Conservation (phyloP, 805 yeast genomes). For the Wickerhamiella lipophila region DNA sequence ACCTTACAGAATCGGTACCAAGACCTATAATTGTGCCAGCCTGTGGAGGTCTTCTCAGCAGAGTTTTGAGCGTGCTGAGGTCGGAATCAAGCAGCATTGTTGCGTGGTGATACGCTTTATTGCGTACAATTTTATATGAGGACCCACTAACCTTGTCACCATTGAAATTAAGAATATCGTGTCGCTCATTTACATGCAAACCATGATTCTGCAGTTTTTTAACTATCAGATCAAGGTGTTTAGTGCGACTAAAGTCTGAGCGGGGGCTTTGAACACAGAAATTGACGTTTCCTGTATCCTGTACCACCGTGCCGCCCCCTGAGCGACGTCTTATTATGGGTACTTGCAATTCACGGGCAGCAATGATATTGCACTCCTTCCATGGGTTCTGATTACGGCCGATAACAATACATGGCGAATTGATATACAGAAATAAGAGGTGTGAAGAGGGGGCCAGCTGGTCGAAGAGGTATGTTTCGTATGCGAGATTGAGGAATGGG, state of each 20-base stretch:
- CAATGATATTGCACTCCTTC: slow-evolving; percentile 61
- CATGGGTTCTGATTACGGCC: slow-evolving; percentile 96
- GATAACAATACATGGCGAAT: slow-evolving; percentile 76
- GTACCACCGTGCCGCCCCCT: slow-evolving; percentile 97
- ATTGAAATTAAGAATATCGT: slow-evolving; percentile 53
- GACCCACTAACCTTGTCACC: slow-evolving; percentile 72
- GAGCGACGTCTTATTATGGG: slow-evolving; percentile 68
- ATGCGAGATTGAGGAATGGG: slow-evolving; percentile 66
- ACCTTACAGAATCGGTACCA: slow-evolving; percentile 64
- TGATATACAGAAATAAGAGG: slow-evolving; percentile 59
- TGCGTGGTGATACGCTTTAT: slow-evolving; percentile 86
- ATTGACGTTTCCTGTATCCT: slow-evolving; percentile 79
- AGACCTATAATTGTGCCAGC: slow-evolving; percentile 35
- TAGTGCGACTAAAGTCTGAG: slow-evolving; percentile 46
- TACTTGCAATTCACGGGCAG: slow-evolving; percentile 37
- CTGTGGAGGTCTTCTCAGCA: slow-evolving; percentile 37
- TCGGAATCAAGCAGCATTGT: slow-evolving; percentile 74
- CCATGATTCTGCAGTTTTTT: slow-evolving; percentile 27
- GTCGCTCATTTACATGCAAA: slow-evolving; percentile 53
- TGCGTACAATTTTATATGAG: slow-evolving; percentile 74
- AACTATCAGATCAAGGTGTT: slow-evolving; percentile 38
- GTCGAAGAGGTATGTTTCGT: slow-evolving; percentile 67
- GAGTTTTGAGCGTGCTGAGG: slow-evolving; percentile 43
- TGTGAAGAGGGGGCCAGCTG: slow-evolving; percentile 28
- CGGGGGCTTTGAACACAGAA: slow-evolving; percentile 68